Base-by-base conservation (phyloP, 208 protist genomes). In the Crithidia fasciculata region DNA sequence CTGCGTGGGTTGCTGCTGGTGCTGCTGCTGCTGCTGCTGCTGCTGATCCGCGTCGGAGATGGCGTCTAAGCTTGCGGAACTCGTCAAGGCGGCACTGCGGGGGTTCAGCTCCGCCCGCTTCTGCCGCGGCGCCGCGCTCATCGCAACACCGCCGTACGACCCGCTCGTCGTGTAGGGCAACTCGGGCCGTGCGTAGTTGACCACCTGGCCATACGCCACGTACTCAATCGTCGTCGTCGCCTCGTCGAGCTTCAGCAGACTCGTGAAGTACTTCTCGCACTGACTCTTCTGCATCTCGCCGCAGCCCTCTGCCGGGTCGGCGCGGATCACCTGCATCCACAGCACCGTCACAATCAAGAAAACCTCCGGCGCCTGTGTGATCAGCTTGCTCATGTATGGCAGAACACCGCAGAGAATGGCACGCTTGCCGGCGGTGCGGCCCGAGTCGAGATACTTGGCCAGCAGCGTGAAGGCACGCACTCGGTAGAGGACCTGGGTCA, bases 381-480 rank as follows among this genome's bases (percentile, higher is more conserved):
- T 88, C 16, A 99, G 90, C 74, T 98, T 99, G 41, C 98, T 88
- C 28, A 99, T 86, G 85, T 99, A 99, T 10, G 98, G 98, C 61
- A 99, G 95, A 57, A 99, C 97, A 61, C 98, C 99, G 69, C 99
- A 98, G 15, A 93, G 85, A 37, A 99, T 94, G 8, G 92, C 90
- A 40, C 96, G 83, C 75, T 97, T 95, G 53, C 99, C 98, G 0
- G 98, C 98, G 83, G 94, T 99, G 12, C 93, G 86, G 16, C 98
- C 98, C 4, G 98, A 84, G 82, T 99, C 98, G 15, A 99, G 77
- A 82, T 99, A 99, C 65, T 90, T 90, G 5, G 89, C 89, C 37
- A 99, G 90, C 10, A 99, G 86, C 52, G 90, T 87, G 13, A 99
- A 87, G 41, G 98, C 98, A n/a, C 95, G 89, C 58, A 99, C 78